A percentile compares a stretch with the other conserved stretches of the same genome.
phyloP scores from a whole-genome alignment of 2,329 filamentous ascomycete species.

The Cladosporium velox region DNA sequence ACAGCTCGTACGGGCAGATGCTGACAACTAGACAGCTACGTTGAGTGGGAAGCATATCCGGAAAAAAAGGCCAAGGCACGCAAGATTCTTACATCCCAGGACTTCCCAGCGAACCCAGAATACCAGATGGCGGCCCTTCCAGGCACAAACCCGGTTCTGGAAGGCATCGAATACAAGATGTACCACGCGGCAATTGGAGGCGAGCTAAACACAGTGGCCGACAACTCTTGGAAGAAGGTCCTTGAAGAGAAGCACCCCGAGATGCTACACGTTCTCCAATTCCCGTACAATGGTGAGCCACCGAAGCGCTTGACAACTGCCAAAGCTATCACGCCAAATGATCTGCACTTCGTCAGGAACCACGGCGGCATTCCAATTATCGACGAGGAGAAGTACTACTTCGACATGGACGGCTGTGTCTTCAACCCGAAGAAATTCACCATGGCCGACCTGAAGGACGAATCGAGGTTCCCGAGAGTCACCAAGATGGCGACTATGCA shows the following conservation, averaged over 20 bases:
- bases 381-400: conserved; percentile 50
- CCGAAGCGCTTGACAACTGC: conserved; percentile 54
- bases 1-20: conserved; percentile 12
- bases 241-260: conserved; percentile 59
- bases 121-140: conserved; percentile 60
- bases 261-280: conserved; percentile 64
- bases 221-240: conserved; percentile 59
- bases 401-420: conserved; percentile 57
- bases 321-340: conserved; percentile 56
- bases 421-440: conserved; percentile 54
- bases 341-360: conserved; percentile 61
- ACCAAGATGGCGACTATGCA: conserved; percentile 59
- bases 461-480: conserved; percentile 55
- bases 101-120: conserved; percentile 52
- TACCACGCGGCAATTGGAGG: conserved; percentile 59
- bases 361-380: conserved; percentile 65
- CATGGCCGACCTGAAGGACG: conserved; percentile 56
- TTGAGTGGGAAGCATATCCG: conserved; percentile 65
- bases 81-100: conserved; percentile 51
- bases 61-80: conserved; percentile 58
- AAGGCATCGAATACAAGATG: conserved; percentile 59
- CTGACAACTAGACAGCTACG: conserved; percentile 46
- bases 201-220: conserved; percentile 48
- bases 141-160: conserved; percentile 58
- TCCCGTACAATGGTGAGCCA: conserved; percentile 66